A percentile compares a stretch with the other conserved stretches of the same genome.
These are phyloP conservation scores for Tetrapyrgos nigripes DNA, from an alignment of 1,284 basidiomycete genomes.

Conservation along the genomic window DNA sequence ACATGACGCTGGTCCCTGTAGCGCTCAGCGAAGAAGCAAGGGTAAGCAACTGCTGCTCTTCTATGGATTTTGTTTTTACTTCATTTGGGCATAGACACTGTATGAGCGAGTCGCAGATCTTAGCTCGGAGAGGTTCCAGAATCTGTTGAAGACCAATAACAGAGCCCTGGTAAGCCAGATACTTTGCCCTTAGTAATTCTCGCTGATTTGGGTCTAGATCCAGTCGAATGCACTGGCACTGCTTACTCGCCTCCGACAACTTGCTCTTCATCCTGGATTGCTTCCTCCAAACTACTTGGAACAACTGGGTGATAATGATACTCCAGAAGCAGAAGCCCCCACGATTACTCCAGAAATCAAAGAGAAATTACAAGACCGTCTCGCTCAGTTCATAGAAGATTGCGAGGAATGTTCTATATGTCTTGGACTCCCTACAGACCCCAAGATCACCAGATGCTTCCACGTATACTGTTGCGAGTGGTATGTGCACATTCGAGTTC, in stretches of 20 bases:
- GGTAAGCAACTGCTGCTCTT: constrained; percentile 41
- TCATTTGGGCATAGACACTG: constrained; percentile 50
- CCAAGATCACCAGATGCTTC: constrained; percentile 80
- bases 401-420: constrained; percentile 88
- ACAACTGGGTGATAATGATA: constrained; percentile 55
- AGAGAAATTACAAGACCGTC: constrained; percentile 62
- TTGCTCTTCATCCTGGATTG: constrained; percentile 82
- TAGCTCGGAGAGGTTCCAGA: constrained; percentile 68
- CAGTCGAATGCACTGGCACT: constrained; percentile 79
- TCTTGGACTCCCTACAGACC: constrained; percentile 67
- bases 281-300: constrained; percentile 81
- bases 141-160: constrained; percentile 54
- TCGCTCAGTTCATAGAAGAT: constrained; percentile 79
- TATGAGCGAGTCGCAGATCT: constrained; percentile 80
- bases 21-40: constrained; percentile 71
- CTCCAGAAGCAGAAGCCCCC: constrained; percentile 35
- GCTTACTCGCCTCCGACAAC: constrained; percentile 87
- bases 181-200: constrained; percentile 1
- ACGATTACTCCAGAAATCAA: constrained; percentile 55
- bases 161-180: constrained; percentile 41
- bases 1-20: constrained; percentile 77
- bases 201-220: constrained; percentile 44
- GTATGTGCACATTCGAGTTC: constrained; percentile 41
- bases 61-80: constrained; percentile 2
- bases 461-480: constrained; percentile 82